Conservation (phyloP, 495 filamentous ascomycete species). For the Daldinia bambusicola region DNA sequence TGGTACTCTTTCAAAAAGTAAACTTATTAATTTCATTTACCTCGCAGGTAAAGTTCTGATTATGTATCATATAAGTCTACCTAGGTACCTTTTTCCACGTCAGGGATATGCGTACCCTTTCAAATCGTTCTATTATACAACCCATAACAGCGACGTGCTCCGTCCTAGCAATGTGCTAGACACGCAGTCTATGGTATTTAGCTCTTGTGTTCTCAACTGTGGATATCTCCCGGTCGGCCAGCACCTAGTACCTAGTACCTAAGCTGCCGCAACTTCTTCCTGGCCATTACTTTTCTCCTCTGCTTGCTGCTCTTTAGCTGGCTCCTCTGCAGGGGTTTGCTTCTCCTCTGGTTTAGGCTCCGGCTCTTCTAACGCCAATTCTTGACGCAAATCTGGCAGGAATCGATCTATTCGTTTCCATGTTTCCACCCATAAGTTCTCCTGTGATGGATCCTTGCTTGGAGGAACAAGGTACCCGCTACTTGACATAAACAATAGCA, state of each 20-base stretch:
- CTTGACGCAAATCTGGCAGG: slow-evolving; percentile 75
- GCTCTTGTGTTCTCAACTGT: not conserved
- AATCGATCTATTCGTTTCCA: slow-evolving; percentile 92
- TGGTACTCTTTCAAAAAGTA: not conserved
- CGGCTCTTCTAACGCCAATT: slow-evolving; percentile 59
- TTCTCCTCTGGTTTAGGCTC: slow-evolving; percentile 36
- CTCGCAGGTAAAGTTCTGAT: not conserved
- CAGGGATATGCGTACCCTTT: slow-evolving; percentile 14
- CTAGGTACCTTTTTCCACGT: slow-evolving; percentile 13
- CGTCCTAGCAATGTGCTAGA: slow-evolving; percentile 7
- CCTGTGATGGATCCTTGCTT: slow-evolving; percentile 65
- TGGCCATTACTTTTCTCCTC: slow-evolving; percentile 21
- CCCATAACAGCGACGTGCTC: slow-evolving; percentile 13
- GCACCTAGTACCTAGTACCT: not conserved
- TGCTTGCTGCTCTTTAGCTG: not conserved
- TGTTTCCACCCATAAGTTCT: slow-evolving; percentile 79
- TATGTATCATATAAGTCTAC: slow-evolving; percentile 2
- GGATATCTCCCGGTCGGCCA: slow-evolving; percentile 9
- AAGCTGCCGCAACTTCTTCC: slow-evolving; percentile 20
- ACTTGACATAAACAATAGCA: slow-evolving; percentile 93
- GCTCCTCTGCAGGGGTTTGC: slow-evolving; percentile 22
- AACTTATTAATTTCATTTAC: not conserved
- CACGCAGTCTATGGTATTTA: slow-evolving; percentile 12
- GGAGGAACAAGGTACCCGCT: slow-evolving; percentile 85
- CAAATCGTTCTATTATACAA: slow-evolving; percentile 45